Percentiles rank a stretch among this genome's conserved stretches.
These are phyloP conservation scores for Fusarium succisae DNA, from an alignment of 2,329 filamentous ascomycete genomes.

Conservation along the genomic window DNA sequence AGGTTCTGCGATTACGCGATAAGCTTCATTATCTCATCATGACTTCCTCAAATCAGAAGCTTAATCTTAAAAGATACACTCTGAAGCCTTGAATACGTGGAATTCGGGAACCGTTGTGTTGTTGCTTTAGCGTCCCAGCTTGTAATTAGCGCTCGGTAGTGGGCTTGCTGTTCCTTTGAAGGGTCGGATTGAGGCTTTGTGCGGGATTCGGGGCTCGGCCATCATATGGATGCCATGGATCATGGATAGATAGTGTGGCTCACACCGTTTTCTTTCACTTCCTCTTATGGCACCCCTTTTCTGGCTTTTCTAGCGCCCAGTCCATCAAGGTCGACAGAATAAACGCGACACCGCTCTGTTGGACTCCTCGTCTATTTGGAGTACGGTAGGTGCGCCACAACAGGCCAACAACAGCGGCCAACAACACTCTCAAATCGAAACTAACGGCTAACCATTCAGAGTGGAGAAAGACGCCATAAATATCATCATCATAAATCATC, in stretches of 20 bases:
- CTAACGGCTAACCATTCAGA: conserved; percentile 23
- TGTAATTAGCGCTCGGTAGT: conserved; percentile 31
- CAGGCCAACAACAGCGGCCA: conserved; percentile 15
- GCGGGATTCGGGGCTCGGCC: conserved; percentile 28
- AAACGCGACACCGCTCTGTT: conserved; percentile 1
- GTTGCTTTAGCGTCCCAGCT: conserved; percentile 20
- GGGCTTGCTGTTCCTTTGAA: conserved; percentile 20
- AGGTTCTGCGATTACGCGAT: background rate
- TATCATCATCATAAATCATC: conserved; percentile 37
- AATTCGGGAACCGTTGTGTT: conserved; percentile 28
- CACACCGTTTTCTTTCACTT: conserved; percentile 39
- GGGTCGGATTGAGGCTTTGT: conserved; percentile 34
- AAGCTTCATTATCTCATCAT: background rate
- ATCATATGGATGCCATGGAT: conserved; percentile 31
- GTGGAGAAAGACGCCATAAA: conserved; percentile 30
- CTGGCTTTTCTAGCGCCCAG: background rate
- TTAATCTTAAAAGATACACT: background rate
- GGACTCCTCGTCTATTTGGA: conserved; percentile 27
- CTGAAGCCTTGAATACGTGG: conserved; percentile 8
- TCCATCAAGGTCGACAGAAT: conserved; percentile 24
- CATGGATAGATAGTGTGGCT: conserved; percentile 29
- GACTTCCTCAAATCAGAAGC: background rate
- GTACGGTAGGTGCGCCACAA: conserved; percentile 35
- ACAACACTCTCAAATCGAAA: conserved; percentile 17
- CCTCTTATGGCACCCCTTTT: conserved; percentile 7